These are phyloP conservation scores for Atkinsonella hypoxylon DNA, from an alignment of 2,329 filamentous ascomycete genomes.

Conservation along the genomic window DNA sequence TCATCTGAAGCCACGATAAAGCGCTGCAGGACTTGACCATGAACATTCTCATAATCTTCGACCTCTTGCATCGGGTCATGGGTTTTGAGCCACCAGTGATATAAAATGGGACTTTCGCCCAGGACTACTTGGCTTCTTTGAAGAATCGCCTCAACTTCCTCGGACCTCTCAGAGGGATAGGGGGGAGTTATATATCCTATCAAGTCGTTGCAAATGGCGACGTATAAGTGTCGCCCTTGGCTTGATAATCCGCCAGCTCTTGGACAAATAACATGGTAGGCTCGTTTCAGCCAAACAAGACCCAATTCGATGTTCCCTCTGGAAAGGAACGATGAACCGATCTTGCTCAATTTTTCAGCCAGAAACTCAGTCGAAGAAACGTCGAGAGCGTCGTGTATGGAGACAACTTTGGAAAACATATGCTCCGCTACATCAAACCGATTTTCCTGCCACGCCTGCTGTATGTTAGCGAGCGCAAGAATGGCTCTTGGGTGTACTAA, in stretches of 20 bases:
- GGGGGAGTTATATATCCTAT: conserved; percentile 42
- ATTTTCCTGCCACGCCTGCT: conserved; percentile 61
- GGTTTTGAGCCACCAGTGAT: conserved; percentile 57
- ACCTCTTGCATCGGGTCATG: conserved; percentile 37
- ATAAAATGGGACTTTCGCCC: conserved; percentile 51
- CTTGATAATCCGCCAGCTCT: conserved; percentile 43
- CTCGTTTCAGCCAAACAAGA: conserved; percentile 61
- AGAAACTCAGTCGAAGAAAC: conserved; percentile 45
- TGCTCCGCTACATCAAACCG: conserved; percentile 67
- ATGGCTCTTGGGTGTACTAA: conserved; percentile 24
- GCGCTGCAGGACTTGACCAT: conserved; percentile 40
- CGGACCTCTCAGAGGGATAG: conserved; percentile 29
- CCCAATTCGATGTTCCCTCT: conserved; percentile 44
- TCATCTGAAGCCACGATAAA: conserved; percentile 52
- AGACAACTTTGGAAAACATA: conserved; percentile 52
- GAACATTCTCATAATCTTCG: conserved; percentile 35
- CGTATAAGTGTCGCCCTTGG: conserved; percentile 50
- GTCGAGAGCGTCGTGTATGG: conserved; percentile 28
- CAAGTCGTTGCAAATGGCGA: conserved; percentile 53
- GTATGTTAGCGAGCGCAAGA: conserved; percentile 9
- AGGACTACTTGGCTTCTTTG: conserved; percentile 49
- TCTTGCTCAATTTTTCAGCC: conserved; percentile 57
- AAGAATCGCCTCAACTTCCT: conserved; percentile 46
- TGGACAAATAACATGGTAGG: conserved; percentile 44
- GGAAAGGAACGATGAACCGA: conserved; percentile 49